Base-by-base conservation (phyloP, 2,329 filamentous ascomycete genomes). In the Colletotrichum paranaense region DNA sequence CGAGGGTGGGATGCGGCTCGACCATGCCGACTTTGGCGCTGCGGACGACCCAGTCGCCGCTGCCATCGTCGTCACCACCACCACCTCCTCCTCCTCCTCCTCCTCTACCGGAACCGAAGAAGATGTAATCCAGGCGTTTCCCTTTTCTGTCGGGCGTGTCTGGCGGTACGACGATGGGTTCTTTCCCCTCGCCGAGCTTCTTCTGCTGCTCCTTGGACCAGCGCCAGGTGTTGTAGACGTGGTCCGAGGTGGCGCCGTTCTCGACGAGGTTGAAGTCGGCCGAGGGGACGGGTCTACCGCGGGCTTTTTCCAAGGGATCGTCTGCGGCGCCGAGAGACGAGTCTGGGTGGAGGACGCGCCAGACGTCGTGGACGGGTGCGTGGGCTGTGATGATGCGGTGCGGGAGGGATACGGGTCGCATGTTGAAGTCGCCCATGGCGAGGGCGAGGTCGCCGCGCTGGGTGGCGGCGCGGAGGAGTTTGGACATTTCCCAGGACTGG, bases 111-210 rank as follows among this genome's bases (percentile, higher is more conserved):
- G 89, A 14, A 1, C 89, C 90, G 77, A 94, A 92, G 83, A 99
- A 98, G 79, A 99, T 93, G 83, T 99, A 99, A 83, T 99, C 97
- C 60, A 98, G 88, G 26, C 97, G 88, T 81, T 98, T 96, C n/a
- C 93, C 96, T 28, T 86, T 87, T 0, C 90, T 91, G 80, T 98
- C 95, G 4, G 87, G 82, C 0, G 90, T 89, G 59, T 92, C 88
- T 0, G 89, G 88, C n/a, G 92, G 86, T 7, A 97, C 87, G 5
- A 86, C 82, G 53, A 91, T 86, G 14, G 82, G 78, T n/a, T 92
- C 88, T 67, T 89, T 88, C 0, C 92, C 92, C 58, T 90, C 89
- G 19, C 89, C 89, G 3, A 97, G 85, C 6, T 88, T 87, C 78
- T 93, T 93, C 81, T 91, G 92, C 78, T 94, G 87, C 19, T 85